Evolutionary conservation across 2,329 filamentous ascomycete species (phyloP).

Genomic region (Ploettnerulaceae sp.): DNA sequence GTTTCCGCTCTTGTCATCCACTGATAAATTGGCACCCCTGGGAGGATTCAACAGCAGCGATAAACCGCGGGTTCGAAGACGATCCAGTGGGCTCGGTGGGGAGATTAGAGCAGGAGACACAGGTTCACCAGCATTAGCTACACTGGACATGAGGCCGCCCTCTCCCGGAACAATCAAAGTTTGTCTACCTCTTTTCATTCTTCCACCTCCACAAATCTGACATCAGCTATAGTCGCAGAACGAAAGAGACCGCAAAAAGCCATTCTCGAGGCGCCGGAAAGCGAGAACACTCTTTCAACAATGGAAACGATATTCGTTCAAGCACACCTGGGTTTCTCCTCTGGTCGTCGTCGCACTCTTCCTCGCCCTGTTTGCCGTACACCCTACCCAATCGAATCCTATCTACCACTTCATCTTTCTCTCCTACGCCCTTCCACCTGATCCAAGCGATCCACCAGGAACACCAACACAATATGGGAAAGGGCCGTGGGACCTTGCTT

Average conservation of each 20-base stretch:
- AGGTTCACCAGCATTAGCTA: constrained; percentile 46
- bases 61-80: constrained; percentile 36
- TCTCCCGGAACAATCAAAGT: constrained; percentile 22
- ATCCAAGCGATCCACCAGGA: constrained; percentile 35
- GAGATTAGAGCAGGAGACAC: constrained; percentile 47
- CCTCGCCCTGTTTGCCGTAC: constrained; percentile 64
- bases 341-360: constrained; percentile 62
- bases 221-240: constrained; percentile 26
- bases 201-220: constrained; percentile 7
- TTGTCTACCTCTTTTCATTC: constrained; percentile 6
- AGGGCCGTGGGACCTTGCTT: constrained; percentile 78
- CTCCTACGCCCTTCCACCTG: constrained; percentile 67
- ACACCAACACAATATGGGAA: constrained; percentile 73
- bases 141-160: constrained; percentile 34
- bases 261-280: constrained; percentile 34
- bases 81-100: constrained; percentile 44
- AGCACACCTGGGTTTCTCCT: constrained; percentile 61
- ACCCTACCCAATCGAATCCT: constrained; percentile 74
- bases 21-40: constrained; percentile 26
- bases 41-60: constrained; percentile 18
- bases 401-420: constrained; percentile 81
- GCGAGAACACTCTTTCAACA: constrained; percentile 42
- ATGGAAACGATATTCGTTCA: constrained; percentile 41
- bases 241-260: constrained; percentile 32
- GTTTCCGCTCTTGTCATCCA: constrained; percentile 27